Conservation (phyloP, 1,139 yeast species). For the Lodderomyces theae region DNA sequence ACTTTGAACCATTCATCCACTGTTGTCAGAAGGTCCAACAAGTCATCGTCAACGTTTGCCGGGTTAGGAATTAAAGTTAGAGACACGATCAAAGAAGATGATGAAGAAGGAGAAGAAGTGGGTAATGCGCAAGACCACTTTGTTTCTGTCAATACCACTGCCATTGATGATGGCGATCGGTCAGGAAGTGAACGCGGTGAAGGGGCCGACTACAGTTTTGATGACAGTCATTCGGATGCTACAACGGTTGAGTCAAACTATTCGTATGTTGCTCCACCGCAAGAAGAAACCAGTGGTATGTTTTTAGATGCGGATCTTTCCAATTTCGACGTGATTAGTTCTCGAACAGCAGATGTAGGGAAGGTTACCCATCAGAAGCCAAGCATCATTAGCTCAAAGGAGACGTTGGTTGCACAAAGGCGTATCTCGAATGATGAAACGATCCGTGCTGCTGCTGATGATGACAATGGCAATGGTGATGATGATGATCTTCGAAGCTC, state of each 20-base stretch:
- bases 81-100: conserved; percentile 11
- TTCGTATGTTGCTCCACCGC: conserved; percentile 11
- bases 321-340: conserved; percentile 31
- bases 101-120: conserved; percentile 11
- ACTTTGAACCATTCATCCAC: conserved; percentile 28
- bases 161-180: neutral
- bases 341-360: conserved; percentile 33
- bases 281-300: neutral
- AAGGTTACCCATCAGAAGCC: conserved; percentile 24
- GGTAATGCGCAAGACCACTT: neutral
- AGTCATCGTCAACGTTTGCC: conserved; percentile 14
- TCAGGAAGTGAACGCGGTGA: conserved; percentile 14
- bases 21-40: conserved; percentile 24
- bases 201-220: conserved; percentile 21
- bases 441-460: conserved; percentile 4
- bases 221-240: conserved; percentile 22
- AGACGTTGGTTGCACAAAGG: conserved; percentile 20
- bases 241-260: conserved; percentile 23
- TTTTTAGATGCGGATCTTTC: conserved; percentile 25
- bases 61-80: conserved; percentile 32
- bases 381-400: conserved; percentile 29
- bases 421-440: conserved; percentile 6
- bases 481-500: conserved; percentile 10
- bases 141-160: neutral
- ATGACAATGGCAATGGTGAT: conserved; percentile 2